Evolutionary conservation across 2,329 filamentous ascomycete species (phyloP), one percentile per base, ranked within the genome.

Genomic region (Diatrype stigma): DNA sequence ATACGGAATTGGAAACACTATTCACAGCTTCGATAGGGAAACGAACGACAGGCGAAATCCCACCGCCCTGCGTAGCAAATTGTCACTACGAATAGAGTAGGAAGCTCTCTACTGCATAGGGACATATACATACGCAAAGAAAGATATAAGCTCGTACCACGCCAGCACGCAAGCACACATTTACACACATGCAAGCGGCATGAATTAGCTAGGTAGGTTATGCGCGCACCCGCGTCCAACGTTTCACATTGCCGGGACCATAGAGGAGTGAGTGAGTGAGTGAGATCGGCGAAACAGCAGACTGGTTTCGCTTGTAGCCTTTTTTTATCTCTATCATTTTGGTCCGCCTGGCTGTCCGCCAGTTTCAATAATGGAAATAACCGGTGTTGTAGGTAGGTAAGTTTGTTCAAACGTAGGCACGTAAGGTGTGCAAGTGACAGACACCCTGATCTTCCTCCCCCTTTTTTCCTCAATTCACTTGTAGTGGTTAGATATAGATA

Each of bases 241-340:
- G 10, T 40, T 40, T 40, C 37, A 21, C 10, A 12, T 40, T 17
- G 10, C 37, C 37, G 40, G 40, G 22, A 37, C 16, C 6, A 16
- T 37, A 12, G 34, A 16, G 30, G 30, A 34, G 30, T 34, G 12
- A 37, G 34, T 7, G 12, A 37, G 12, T 6, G 12, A 37, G 34
- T 49, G 45, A 44, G 48, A 47, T 47, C 22, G 45, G 49, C 47
- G 49, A 55, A 55, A 53, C 49, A 55, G 10, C 53, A 47, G 49
- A 51, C 14, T 53, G 44, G 51, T 51, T 45, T 42, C 26, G 19
- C 3, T 17, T 44, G 11, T n/a, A n/a, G n/a, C n/a, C n/a, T n/a
- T n/a, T n/a, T n/a, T n/a, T n/a, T n/a, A n/a, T n/a, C n/a, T n/a
- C n/a, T n/a, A n/a, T n/a, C n/a, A n/a, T n/a, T n/a, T n/a, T n/a